Percentiles rank a stretch among this genome's conserved stretches.
phyloP scores from a whole-genome alignment of 176 grass and related monocot genomes.

The Alopecurus myosuroides region DNA sequence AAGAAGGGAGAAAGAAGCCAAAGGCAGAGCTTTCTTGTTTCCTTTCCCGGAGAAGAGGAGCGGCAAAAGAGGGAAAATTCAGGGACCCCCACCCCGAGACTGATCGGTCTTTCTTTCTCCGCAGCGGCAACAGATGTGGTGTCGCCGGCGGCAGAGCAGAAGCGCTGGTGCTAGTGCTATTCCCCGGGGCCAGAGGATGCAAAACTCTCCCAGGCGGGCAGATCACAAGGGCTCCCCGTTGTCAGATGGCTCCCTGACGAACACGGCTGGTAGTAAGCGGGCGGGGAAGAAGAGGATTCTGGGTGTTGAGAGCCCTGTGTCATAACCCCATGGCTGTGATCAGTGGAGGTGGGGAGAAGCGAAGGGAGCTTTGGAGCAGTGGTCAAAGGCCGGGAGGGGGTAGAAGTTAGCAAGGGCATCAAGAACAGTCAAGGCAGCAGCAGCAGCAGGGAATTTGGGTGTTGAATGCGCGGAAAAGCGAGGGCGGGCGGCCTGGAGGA shows the following conservation, averaged over 20 bases:
- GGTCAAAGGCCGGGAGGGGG: neutral
- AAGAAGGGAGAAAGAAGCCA: neutral
- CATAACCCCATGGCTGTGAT: neutral
- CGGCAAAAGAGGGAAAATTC: conserved; percentile 3
- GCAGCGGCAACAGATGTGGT: too few species aligned
- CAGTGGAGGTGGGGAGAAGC: neutral
- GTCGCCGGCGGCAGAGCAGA: too few species aligned
- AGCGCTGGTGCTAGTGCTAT: too few species aligned
- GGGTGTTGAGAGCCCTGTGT: neutral
- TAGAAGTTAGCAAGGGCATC: neutral
- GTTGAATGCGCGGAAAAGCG: neutral
- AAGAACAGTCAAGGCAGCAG: conserved; percentile 21
- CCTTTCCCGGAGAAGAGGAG: neutral
- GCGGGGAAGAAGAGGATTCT: neutral
- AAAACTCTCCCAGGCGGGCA: too few species aligned
- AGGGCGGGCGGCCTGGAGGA: neutral
- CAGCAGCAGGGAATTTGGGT: neutral
- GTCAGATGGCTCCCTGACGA: too few species aligned
- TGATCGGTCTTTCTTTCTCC: too few species aligned
- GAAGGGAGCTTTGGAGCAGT: neutral
- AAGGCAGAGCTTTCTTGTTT: neutral
- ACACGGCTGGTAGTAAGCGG: neutral
- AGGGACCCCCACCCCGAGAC: too few species aligned
- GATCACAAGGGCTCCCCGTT: too few species aligned
- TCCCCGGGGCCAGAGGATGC: too few species aligned